Base-by-base conservation (phyloP, 106 monocot species). In the Apostasia ramifera region DNA sequence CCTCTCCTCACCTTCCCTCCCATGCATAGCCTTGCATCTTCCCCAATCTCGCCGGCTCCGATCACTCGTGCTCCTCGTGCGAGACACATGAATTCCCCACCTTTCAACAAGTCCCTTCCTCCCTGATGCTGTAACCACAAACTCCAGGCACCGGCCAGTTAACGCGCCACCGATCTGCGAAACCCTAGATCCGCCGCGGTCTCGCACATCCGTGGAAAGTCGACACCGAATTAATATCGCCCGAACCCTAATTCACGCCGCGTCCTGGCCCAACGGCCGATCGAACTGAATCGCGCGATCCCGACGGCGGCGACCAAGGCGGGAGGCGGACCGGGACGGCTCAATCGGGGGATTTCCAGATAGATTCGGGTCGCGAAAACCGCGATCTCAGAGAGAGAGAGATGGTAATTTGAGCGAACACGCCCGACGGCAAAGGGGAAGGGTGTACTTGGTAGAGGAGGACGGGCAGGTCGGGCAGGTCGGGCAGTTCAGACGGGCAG, bases 21-120 rank as follows among this genome's bases (percentile, higher is more conserved):
- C 88, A 82, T 85, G 82, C 89, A 82, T 89, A 82, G 55, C 77
- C 84, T 75, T 70, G 78, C 88, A 81, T 88, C 84, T 54, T 81
- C 80, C 69, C 80, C 65, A 3, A 47, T 72, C 62, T 50, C 40
- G 3, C 65, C 41, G 37, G 26, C 59, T 72, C 71, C 75, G 65
- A 73, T 61, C 69, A 53, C 67, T 65, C 77, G 76, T 66, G 44
- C 63, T 69, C 71, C 76, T 53, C 49, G 58, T 40, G 54, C 70
- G 52, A 49, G 74, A 71, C 79, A 61, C 83, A 79, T 79, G 75
- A 79, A 79, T 67, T 54, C 79, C 59, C 15, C 12, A n/a, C 56
- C 42, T 59, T 45, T 57, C 13, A 3, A 65, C 47, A 48, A 71
- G 59, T 59, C 51, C 47, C 55, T 72, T 14, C 37, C 47, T 39